Conservation (phyloP, 495 filamentous ascomycete genomes). For the Amorphotheca resinae region DNA sequence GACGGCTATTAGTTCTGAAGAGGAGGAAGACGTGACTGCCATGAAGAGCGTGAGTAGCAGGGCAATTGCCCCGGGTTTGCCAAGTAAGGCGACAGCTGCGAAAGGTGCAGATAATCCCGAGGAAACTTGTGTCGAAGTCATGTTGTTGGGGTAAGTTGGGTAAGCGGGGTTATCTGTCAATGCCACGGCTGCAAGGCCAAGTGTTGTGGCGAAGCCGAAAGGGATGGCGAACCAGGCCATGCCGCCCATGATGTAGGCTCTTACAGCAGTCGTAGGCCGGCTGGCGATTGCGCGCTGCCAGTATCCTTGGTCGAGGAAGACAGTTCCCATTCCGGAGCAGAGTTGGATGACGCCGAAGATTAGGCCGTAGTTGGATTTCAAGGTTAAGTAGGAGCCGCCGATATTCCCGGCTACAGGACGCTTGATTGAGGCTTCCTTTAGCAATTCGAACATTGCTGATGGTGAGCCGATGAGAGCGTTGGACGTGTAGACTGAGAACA, state of each 20-base stretch:
- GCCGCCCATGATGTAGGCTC: conserved; percentile 72
- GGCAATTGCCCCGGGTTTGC: conserved; percentile 74
- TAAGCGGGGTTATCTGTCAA: conserved; percentile 64
- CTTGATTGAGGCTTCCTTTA: conserved; percentile 51
- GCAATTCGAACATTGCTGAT: conserved; percentile 63
- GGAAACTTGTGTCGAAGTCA: conserved; percentile 62
- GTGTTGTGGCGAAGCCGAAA: conserved; percentile 83
- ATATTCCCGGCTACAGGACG: conserved; percentile 82
- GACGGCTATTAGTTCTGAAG: conserved; percentile 83
- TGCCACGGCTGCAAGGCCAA: conserved; percentile 79
- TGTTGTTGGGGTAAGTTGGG: conserved; percentile 61
- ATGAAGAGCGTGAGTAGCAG: conserved; percentile 87
- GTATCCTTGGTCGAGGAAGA: not conserved
- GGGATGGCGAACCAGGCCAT: conserved; percentile 93
- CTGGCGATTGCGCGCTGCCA: conserved; percentile 49
- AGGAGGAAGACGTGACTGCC: conserved; percentile 90
- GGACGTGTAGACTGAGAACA: conserved; percentile 74
- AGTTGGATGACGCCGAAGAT: conserved; percentile 97
- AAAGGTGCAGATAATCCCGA: conserved; percentile 83
- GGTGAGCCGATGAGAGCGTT: conserved; percentile 66
- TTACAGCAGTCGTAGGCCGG: conserved; percentile 74
- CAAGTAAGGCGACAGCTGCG: conserved; percentile 75
- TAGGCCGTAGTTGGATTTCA: conserved; percentile 73
- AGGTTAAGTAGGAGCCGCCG: conserved; percentile 78
- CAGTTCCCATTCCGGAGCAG: no score